Base-by-base conservation (phyloP, 2,329 filamentous ascomycete species). In the Alternaria consortialis region DNA sequence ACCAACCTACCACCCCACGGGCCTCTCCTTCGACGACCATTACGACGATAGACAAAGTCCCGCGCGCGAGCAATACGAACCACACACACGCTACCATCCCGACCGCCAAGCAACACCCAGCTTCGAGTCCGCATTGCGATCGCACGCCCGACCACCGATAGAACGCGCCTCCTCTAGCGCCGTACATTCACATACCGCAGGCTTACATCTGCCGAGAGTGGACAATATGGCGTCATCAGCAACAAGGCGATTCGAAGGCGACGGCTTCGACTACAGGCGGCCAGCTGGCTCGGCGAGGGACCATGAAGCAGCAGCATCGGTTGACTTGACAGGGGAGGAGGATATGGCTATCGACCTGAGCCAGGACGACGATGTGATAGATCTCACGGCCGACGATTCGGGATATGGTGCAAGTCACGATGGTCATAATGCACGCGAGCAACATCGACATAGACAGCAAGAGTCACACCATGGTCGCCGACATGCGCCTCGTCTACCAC, bases 181-280 rank as follows among this genome's bases (percentile, higher is more conserved):
- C 36, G 36, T 43, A 29, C 53, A 31, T 20, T 15, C 23, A 43
- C 32, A 36, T 29, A 40, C 53, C 7, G 39, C 40, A 13, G 63
- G 67, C 17, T 61, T 71, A 31, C 71, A 70, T 56, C 69, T 71
- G 9, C 69, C 73, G 11, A 63, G 51, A 4, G 15, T 60, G 8
- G 56, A 48, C 25, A 63, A 74, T 63, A 78, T 77, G 66, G 73
- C 77, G 7, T 56, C 73, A 20, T 42, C 68, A 34, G 63, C 69
- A 27, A 73, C 74, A 46, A 66, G 65, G 60, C 77, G 81, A 63
- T 84, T 76, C 64, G 72, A 79, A 13, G 83, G 85, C n/a, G 84
- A 87, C 76, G 85, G 86, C 4, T 77, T 82, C 44, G 86, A 88
- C 64, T 85, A 80, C 63, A 79, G 86, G 60, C 79, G 84, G 61